Conservation (phyloP, 345 rosid genomes). For the Stellera chamaejasme region DNA sequence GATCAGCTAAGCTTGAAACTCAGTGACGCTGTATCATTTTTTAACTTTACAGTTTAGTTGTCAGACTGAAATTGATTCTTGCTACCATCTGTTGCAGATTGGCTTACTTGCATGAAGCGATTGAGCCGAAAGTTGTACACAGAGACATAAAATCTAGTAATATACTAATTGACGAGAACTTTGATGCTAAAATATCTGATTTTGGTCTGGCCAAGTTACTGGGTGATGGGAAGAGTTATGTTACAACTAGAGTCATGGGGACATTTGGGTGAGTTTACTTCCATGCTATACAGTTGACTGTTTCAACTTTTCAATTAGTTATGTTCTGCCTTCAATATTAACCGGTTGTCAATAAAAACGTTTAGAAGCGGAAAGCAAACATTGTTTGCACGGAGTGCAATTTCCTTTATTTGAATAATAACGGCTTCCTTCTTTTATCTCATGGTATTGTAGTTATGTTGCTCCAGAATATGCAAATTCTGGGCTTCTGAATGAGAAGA, state of each 20-base stretch:
- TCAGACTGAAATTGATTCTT: conserved; percentile 1
- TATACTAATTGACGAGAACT: conserved; percentile 73
- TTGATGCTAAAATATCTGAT: conserved; percentile 90
- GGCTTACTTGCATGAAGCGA: conserved; percentile 94
- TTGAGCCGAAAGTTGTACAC: conserved; percentile 97
- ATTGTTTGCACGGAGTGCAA: conserved; percentile 2
- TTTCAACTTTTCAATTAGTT: background rate
- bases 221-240: conserved; percentile 80
- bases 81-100: conserved; percentile 34
- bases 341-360: too few relatives aligned
- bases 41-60: background rate
- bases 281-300: conserved; percentile 6
- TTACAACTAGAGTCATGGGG: conserved; percentile 97
- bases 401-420: conserved; percentile 3
- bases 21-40: background rate
- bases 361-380: too few relatives aligned
- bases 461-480: conserved; percentile 98
- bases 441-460: conserved; percentile 51
- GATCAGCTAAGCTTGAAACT: conserved; percentile 6
- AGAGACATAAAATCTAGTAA: conserved; percentile 98
- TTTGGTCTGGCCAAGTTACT: conserved; percentile 91
- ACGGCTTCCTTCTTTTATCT: conserved; percentile 1
- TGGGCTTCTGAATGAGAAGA: conserved; percentile 86
- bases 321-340: too few relatives aligned
- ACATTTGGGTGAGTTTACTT: conserved; percentile 79